Conservation (phyloP, 2,329 filamentous ascomycete species). For the Aspergillus pseudoviridinutans region DNA sequence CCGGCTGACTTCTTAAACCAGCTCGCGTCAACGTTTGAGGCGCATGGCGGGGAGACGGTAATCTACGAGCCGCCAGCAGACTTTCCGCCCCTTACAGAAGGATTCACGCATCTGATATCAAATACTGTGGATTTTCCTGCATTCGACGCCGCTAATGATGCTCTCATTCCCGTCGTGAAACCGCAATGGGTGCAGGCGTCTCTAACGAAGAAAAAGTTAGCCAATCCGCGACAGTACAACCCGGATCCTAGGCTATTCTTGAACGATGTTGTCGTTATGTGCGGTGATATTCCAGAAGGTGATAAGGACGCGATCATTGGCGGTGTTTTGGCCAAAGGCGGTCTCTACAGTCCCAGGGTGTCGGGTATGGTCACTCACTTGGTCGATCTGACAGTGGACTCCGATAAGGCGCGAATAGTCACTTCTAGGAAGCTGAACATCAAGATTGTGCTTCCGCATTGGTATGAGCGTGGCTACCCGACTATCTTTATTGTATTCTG, state of each 20-base stretch:
- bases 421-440: constrained; percentile 62
- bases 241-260: constrained; percentile 91
- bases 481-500: constrained; percentile 15
- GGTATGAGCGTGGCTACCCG: constrained; percentile 48
- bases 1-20: constrained; percentile 20
- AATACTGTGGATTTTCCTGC: constrained; percentile 88
- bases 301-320: constrained; percentile 92
- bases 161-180: constrained; percentile 80
- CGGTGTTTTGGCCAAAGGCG: constrained; percentile 83
- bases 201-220: constrained; percentile 64
- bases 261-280: constrained; percentile 75
- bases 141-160: constrained; percentile 68
- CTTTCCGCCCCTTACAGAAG: constrained; percentile 35
- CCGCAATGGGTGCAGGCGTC: constrained; percentile 75
- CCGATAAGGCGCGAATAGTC: constrained; percentile 60
- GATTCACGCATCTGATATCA: constrained; percentile 64
- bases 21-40: constrained; percentile 45
- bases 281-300: constrained; percentile 75
- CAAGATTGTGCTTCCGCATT: constrained; percentile 89
- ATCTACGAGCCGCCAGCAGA: constrained; percentile 36
- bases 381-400: constrained; percentile 72
- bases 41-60: constrained; percentile 48
- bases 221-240: constrained; percentile 77
- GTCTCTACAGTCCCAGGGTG: constrained; percentile 69
- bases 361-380: constrained; percentile 80